Evolutionary conservation across 140 eudicot species (phyloP), one percentile per base, ranked within the genome.

Genomic region (Flaveria floridana): DNA sequence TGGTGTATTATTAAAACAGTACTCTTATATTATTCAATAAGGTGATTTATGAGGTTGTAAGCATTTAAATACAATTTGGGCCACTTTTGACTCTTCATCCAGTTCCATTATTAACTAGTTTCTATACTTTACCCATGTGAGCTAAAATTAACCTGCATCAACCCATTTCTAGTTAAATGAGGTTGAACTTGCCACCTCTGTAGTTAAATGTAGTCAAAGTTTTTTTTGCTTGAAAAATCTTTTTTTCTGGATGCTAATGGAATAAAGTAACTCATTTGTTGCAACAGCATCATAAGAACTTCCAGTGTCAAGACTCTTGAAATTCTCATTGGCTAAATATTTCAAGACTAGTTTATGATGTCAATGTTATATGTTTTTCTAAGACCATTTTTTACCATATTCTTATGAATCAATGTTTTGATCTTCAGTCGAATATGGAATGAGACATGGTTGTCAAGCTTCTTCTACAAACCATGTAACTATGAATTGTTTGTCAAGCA

Each of bases 381-480:
- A 15, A 34, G 46, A 7, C 39, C 18, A 25, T 13, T 15, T 65
- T 64, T 15, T 65, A 65, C 50, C 51, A 65, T 7, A 65, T 20
- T 34, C 51, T 65, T 65, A 37, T 37, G 28, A 64, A 53, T 53
- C 59, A 37, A 44, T 75, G 14, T 7, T 47, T 59, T 74, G 47
- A 57, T 58, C 48, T 82, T 80, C 76, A 86, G 92, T 74, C 91
- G 92, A 37, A 87, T 89, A 66, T 89, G 96, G 96, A 89, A 89
- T 25, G 96, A 89, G 71, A 84, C 96, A 69, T 86, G 96, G 96
- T 69, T 89, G 74, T 78, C 88, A 25, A 79, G 84, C 70, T 89
- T 89, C 76, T 89, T 89, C 79, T 89, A 86, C 88, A 86, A 89
- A 71, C 96, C 96, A 15, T 89, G 92, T 85, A 89, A 89, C 86